Base-by-base conservation (phyloP, 805 yeast species). In the Jamesozyma rosinii region DNA sequence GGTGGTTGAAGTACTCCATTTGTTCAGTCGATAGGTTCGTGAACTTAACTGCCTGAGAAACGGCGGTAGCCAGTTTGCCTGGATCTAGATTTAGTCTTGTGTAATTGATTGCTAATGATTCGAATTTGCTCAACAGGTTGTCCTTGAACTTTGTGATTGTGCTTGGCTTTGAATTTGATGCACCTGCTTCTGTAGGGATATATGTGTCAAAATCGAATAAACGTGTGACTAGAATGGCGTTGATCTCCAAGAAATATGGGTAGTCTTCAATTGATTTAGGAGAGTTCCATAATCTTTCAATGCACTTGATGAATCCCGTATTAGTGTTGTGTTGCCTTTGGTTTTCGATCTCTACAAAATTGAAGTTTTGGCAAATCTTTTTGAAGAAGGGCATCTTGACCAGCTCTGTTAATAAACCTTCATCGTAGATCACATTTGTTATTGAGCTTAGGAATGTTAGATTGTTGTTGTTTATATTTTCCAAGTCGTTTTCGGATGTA, bases 181-280 rank as follows among this genome's bases (percentile, higher is more conserved):
- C 31, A 8, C 10, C 6, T 24, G 29, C 11, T 24, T 6, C 11
- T 11, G 6, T 24, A 32, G 51, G 49, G 30, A 41, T 37, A 20
- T 45, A 38, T 15, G 43, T 43, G 36, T 64, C 65, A 40, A 63
- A 45, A 44, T 68, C 70, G 44, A 58, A 57, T 27, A 68, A 55
- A 49, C 61, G 68, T 10, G 63, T 50, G 9, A 68, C 52, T 41
- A 68, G 40, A 18, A 61, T 61, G 1, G 69, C 55, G 44, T 61
- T 61, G 6, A 66, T 40, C 31, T 65, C 63, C 18, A 67, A 34
- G 30, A 52, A 50, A 35, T 48, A 35, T 29, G 58, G 55, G 22
- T 54, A 55, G 29, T 51, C 52, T 18, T 52, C 58, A 20, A 55
- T 43, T 2, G 53, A 46, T 33, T 56, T 58, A 15, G 64, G 59